Base-by-base conservation (phyloP, 495 filamentous ascomycete genomes). In the Penicillium antarcticum region DNA sequence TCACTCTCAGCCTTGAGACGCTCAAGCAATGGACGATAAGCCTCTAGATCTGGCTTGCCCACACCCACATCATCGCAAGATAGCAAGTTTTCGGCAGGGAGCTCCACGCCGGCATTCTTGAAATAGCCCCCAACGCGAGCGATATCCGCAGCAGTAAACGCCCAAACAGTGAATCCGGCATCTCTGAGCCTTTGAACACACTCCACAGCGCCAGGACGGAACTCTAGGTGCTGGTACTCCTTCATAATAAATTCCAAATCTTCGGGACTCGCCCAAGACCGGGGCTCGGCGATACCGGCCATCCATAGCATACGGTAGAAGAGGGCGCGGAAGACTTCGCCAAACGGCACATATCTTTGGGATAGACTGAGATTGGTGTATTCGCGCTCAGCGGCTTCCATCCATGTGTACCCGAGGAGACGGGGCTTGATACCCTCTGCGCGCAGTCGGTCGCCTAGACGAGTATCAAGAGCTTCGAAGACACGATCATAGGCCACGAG, bases 131-230 rank as follows among this genome's bases (percentile, higher is more conserved):
- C 41, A 11, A 76, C 70, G 5, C 71, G 48, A 16, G 49, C 57
- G 8, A 56, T 23, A 57, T 74, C 71, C 7, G 64, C 72, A 0
- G 72, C 68, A 4, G 73, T 76, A 10, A 76, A 65, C 1, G 60
- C 63, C 73, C 73, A 76, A 3, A 74, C 60, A 1, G 61, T 73
- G 29, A 75, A 76, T 7, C 70, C 70, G 1, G 58, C 66, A 45
- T 69, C 53, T 5, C 65, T 61, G 2, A 76, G 60, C 55, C 66
- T 70, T 19, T 61, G 32, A 1, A 75, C 53, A 42, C 65, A 69
- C 39, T 75, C 66, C 7, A 38, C 56, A 0, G 59, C 58, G 11
- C 63, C 72, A 5, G 64, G 60, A 1, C 72, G 55, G 48, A 69
- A 26, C 0, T 60, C 55, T 9, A 75, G 54, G 9, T 51, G 37